Conservation (phyloP, 805 yeast species). For the Novakomyces olei region DNA sequence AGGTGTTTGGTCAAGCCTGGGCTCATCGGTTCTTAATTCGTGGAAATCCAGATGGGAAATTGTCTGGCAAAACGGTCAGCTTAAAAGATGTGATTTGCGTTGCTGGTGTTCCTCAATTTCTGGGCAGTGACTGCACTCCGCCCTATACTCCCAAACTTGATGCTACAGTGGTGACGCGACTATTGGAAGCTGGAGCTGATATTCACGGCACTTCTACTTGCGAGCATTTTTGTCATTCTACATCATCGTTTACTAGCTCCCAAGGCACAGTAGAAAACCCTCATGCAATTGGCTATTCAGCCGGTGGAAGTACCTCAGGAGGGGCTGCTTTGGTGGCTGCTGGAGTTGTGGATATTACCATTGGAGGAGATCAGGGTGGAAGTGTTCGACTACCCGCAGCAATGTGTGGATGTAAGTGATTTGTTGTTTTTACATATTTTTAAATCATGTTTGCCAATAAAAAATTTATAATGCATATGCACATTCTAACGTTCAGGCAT, state of each 20-base stretch:
- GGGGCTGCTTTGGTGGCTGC: conserved; percentile 32
- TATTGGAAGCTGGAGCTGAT: conserved; percentile 18
- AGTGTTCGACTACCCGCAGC: conserved; percentile 28
- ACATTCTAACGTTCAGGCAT: no score
- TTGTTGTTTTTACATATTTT: no score
- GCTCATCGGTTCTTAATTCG: no score
- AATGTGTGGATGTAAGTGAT: no score
- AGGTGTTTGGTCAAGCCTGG: no score
- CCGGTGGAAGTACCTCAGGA: conserved; percentile 36
- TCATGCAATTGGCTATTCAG: conserved; percentile 15
- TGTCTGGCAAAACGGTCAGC: conserved; percentile 16
- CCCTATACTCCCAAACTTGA: conserved; percentile 18
- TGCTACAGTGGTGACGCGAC: conserved; percentile 19
- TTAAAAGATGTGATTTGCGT: conserved; percentile 18
- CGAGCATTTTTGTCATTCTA: conserved; percentile 18
- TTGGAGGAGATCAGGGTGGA: conserved; percentile 36
- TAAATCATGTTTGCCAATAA: no score
- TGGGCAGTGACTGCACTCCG: conserved; percentile 17
- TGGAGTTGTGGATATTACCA: conserved; percentile 21
- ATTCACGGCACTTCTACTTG: conserved; percentile 19
- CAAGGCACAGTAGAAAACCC: conserved; percentile 28
- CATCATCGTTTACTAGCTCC: conserved; percentile 17
- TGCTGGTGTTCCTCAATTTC: conserved; percentile 18
- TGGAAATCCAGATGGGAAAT: conserved; percentile 11
- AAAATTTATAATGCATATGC: no score